A percentile compares a stretch with the other conserved stretches of the same genome.
Evolutionary conservation across 106 monocot species (phyloP).

Genomic region (Triglochin maritima): DNA sequence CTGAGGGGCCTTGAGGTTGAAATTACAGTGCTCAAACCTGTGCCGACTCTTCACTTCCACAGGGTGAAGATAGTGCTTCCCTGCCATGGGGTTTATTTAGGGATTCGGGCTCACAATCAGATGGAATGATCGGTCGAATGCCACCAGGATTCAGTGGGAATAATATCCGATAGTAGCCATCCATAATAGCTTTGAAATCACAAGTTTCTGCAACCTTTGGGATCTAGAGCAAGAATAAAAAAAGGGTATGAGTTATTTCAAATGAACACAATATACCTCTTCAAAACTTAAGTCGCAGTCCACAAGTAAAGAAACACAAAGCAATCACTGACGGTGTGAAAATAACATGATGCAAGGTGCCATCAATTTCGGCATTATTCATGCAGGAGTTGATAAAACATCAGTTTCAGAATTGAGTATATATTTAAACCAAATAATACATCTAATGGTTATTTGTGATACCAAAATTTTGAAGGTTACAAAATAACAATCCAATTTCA

Average conservation of each 20-base stretch:
- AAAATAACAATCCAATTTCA: too few species aligned
- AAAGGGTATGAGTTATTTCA: not conserved
- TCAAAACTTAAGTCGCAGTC: too few species aligned
- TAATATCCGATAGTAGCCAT: constrained; percentile 64
- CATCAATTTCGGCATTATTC: too few species aligned
- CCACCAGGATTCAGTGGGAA: constrained; percentile 83
- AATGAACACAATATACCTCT: not conserved
- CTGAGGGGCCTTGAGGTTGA: not conserved
- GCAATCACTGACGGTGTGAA: too few species aligned
- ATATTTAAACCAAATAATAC: too few species aligned
- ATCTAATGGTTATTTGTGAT: too few species aligned
- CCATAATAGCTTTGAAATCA: constrained; percentile 67
- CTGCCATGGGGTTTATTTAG: constrained; percentile 49
- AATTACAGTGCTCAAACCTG: not conserved
- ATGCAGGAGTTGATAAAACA: too few species aligned
- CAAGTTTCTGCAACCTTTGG: constrained; percentile 72
- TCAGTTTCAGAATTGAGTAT: too few species aligned
- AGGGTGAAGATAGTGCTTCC: not conserved
- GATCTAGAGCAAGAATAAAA: constrained; percentile 23
- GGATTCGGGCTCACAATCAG: constrained; percentile 27
- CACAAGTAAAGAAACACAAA: too few species aligned
- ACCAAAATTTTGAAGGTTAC: too few species aligned
- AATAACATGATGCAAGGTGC: too few species aligned
- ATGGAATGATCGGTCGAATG: constrained; percentile 60
- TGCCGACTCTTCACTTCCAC: not conserved